A percentile compares a stretch with the other conserved stretches of the same genome.
Conservation (phyloP, 129 eudicot species). For the Arctium lappa region DNA sequence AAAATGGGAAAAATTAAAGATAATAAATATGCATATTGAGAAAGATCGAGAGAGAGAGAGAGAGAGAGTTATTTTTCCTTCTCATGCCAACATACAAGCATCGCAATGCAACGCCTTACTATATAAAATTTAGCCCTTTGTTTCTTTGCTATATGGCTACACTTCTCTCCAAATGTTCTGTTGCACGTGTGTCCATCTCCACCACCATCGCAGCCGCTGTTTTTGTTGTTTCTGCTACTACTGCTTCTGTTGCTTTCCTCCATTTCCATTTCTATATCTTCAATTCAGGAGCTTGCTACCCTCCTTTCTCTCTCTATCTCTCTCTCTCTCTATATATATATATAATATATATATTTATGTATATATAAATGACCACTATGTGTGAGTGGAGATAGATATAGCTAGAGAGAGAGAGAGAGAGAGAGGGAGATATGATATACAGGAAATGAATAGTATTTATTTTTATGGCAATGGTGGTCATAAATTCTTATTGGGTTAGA, state of each 20-base stretch:
- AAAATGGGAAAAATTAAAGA: neutral
- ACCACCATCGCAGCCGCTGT: neutral
- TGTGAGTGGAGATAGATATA: conserved; percentile 8
- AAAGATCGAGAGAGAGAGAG: neutral
- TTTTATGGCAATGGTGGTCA: conserved; percentile 17
- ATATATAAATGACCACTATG: neutral
- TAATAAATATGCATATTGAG: neutral
- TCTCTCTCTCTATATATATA: neutral
- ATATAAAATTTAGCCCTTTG: conserved; percentile 79
- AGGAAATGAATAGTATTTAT: neutral
- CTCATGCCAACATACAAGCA: conserved; percentile 77
- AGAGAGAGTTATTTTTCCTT: conserved; percentile 26
- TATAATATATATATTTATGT: neutral
- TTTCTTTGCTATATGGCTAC: conserved; percentile 64
- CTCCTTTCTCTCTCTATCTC: neutral
- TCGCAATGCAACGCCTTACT: conserved; percentile 79
- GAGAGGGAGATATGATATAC: neutral
- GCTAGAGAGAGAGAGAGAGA: conserved; percentile 2
- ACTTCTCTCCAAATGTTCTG: conserved; percentile 51
- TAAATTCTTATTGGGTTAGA: conserved; percentile 18
- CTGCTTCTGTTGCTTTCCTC: conserved; percentile 19
- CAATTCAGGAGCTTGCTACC: neutral
- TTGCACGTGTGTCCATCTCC: conserved; percentile 26
- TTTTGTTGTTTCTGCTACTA: neutral
- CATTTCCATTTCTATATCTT: conserved; percentile 28